A percentile compares a stretch with the other conserved stretches of the same genome.
Conservation (phyloP, 768 basidiomycete genomes). For the Tylopilus felleus region DNA sequence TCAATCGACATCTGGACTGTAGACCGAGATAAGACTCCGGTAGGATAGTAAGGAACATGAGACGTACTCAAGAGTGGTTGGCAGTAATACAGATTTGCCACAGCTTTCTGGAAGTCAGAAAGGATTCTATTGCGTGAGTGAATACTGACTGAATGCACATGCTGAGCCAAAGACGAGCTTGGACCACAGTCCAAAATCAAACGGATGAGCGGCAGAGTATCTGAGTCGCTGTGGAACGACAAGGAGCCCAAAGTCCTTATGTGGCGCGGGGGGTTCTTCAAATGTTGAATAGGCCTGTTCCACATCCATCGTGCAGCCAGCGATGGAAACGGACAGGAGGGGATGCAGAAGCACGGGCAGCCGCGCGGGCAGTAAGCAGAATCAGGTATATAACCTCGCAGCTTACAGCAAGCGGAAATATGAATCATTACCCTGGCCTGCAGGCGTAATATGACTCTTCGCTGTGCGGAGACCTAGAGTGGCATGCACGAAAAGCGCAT, state of each 20-base stretch:
- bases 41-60: no score
- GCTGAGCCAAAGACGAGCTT: constrained; percentile 14
- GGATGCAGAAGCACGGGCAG: not conserved
- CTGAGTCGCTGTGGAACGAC: constrained; percentile 16
- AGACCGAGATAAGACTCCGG: not conserved
- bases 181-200: constrained; percentile 13
- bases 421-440: constrained; percentile 17
- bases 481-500: not conserved
- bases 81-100: constrained; percentile 76
- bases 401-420: not conserved
- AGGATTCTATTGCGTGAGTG: not conserved
- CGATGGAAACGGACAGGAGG: not conserved
- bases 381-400: constrained; percentile 12
- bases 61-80: constrained; percentile 70
- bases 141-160: constrained; percentile 20
- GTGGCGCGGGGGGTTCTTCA: not conserved
- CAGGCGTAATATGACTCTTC: not conserved
- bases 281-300: constrained; percentile 5
- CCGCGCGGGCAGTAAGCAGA: not conserved
- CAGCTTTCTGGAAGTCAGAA: constrained; percentile 26
- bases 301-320: constrained; percentile 15
- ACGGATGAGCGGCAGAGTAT: constrained; percentile 4
- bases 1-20: constrained; percentile 34
- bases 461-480: not conserved
- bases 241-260: constrained; percentile 13